Evolutionary conservation across 306 rosid genomes (phyloP).

Genomic region (Lotus japonicus): DNA sequence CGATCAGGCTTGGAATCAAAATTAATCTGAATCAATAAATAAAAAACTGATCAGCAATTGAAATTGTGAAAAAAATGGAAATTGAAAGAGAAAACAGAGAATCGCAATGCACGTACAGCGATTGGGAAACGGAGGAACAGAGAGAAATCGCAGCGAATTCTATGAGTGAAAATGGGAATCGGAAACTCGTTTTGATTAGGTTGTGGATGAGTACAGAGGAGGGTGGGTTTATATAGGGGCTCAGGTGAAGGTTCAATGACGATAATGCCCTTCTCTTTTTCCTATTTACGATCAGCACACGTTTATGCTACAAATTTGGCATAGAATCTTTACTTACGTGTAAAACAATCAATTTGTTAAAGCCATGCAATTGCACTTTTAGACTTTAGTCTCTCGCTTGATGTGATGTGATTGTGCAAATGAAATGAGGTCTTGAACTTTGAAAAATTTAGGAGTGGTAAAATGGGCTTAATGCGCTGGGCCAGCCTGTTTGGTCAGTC

Average conservation of each 20-base stretch:
- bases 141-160: not conserved
- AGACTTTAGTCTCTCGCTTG: no score
- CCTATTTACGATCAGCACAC: not conserved
- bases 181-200: not conserved
- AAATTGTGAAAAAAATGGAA: not conserved
- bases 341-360: conserved; percentile 1
- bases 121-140: not conserved
- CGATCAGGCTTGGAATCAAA: not conserved
- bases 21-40: not conserved
- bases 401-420: no score
- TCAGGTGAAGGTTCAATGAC: not conserved
- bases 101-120: conserved; percentile 10
- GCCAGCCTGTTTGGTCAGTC: no score
- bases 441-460: no score
- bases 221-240: conserved; percentile 4
- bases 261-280: not conserved
- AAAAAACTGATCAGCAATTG: not conserved
- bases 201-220: not conserved
- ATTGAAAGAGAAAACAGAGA: no score
- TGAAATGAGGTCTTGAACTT: no score
- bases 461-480: no score
- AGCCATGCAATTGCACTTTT: no score
- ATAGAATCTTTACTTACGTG: not conserved
- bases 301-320: not conserved
- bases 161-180: not conserved